Evolutionary conservation across 2,329 filamentous ascomycete genomes (phyloP).

Genomic region (Aspergillus sp.): DNA sequence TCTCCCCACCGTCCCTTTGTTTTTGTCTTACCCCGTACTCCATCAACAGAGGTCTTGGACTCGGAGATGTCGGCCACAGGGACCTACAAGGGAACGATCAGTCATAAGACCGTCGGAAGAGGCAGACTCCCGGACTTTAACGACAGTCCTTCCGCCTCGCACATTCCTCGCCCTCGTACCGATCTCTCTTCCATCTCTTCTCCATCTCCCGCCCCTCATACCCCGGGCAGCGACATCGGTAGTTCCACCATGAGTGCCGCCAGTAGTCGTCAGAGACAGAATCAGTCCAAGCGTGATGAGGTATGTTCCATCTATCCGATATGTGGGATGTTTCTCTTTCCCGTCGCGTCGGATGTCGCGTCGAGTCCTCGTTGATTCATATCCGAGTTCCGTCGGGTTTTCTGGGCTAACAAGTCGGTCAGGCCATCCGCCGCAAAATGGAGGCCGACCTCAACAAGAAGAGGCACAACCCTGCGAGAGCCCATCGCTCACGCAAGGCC

Average conservation of each 20-base stretch:
- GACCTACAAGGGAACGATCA: constrained; percentile 58
- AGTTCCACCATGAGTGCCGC: constrained; percentile 74
- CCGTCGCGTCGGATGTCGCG: too few relatives aligned
- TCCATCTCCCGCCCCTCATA: constrained; percentile 36
- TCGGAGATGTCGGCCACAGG: constrained; percentile 55
- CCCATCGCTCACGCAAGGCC: constrained; percentile 84
- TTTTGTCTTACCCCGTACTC: background rate
- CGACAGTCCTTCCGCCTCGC: constrained; percentile 50
- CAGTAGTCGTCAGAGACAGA: constrained; percentile 90
- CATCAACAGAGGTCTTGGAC: background rate
- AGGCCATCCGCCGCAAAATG: constrained; percentile 96
- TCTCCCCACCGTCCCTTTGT: background rate
- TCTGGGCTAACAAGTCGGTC: constrained; percentile 7
- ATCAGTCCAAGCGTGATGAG: constrained; percentile 98
- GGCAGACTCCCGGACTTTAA: constrained; percentile 53
- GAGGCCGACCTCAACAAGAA: constrained; percentile 98
- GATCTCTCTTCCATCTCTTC: constrained; percentile 36
- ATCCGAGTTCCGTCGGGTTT: background rate
- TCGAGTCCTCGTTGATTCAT: too few relatives aligned
- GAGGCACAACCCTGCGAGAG: constrained; percentile 74
- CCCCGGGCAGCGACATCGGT: constrained; percentile 50
- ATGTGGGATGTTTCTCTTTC: too few relatives aligned
- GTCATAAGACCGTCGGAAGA: constrained; percentile 50
- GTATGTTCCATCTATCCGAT: constrained; percentile 46
- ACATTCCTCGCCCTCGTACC: constrained; percentile 61